A percentile compares a stretch with the other conserved stretches of the same genome.
Conservation (phyloP, 2,329 filamentous ascomycete genomes). For the Colletotrichum eremochloae region DNA sequence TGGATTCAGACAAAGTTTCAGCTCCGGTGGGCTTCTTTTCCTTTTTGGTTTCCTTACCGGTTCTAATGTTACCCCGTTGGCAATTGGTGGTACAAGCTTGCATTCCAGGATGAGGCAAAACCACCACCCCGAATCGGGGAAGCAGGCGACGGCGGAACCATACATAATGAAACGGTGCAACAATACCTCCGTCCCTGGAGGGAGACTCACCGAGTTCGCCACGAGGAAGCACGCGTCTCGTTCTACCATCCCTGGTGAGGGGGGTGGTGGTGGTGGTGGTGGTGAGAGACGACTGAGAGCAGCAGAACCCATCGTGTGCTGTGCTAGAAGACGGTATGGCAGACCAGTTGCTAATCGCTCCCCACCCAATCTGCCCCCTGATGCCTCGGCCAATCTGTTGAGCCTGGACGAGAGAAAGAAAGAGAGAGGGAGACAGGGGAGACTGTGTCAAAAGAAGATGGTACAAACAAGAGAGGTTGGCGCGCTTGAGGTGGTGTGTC, state of each 20-base stretch:
- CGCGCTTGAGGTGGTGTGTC: neutral
- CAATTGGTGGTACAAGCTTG: neutral
- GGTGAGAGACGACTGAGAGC: neutral
- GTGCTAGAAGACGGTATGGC: neutral
- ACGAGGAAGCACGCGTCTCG: constrained; percentile 29
- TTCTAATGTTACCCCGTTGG: constrained; percentile 5
- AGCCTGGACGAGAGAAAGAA: neutral
- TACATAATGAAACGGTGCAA: constrained; percentile 38
- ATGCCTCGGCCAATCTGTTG: constrained; percentile 25
- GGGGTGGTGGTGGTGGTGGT: no score
- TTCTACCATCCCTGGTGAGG: neutral
- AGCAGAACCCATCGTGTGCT: neutral
- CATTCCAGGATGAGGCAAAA: constrained; percentile 31
- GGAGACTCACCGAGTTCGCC: constrained; percentile 11
- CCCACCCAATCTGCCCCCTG: constrained; percentile 15
- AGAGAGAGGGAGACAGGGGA: neutral
- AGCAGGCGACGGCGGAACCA: neutral
- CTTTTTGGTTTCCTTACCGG: neutral
- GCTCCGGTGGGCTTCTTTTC: constrained; percentile 8
- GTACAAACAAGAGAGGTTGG: neutral
- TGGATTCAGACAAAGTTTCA: constrained; percentile 38
- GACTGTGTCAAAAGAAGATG: neutral
- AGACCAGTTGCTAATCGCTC: neutral
- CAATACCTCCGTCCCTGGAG: constrained; percentile 21
- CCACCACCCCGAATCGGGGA: constrained; percentile 4